Base-by-base conservation (phyloP, 2,329 filamentous ascomycete genomes). In the Penicillium expansum region DNA sequence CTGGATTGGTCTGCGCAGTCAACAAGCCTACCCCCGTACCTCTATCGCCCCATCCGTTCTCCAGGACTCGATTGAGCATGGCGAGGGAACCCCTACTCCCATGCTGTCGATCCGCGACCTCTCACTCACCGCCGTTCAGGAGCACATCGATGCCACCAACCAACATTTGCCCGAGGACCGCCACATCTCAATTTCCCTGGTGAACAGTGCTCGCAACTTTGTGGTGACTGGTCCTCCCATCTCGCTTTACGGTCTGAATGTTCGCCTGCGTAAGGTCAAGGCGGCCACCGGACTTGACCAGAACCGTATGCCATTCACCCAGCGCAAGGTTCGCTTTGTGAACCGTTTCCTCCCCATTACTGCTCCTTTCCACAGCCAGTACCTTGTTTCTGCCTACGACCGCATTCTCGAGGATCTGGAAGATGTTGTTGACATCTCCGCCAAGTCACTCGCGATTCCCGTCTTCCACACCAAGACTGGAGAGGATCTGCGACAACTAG, bases 61-160 rank as follows among this genome's bases (percentile, higher is more conserved):
- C 52, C 91, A 93, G 72, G 94, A 99, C 76, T 97, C 94, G 1
- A 83, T 91, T 64, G 93, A 97, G 72, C 88, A 94, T 73, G 93
- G 94, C 51, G 94, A 99, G 78, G 95, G 95, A n/a, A 84, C 83
- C 6, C 94, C 95, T 1, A 97, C 94, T 1, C 95, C 94, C 41
- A 99, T 99, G 94, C 80, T 99, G 64, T 97, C 94, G 69, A 96
- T 99, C 64, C 91, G 94, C 48, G 94, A 99, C 71, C 85, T 99
- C 29, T 89, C 93, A 0, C 86, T 89, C 69, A 84, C 87, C 42
- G 90, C 95, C 65, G 91, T 99, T 13, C 92, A 99, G 77, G 92
- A 93, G 76, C 93, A 97, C 77, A 96, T 99, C 66, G 89, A 97
- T 77, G 90, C 89, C 14, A 99, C 94, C 63, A 99, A 99, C 76